These are phyloP conservation scores for Zygoascus biomembranicola DNA, from an alignment of 805 yeast genomes.

Conservation along the genomic window DNA sequence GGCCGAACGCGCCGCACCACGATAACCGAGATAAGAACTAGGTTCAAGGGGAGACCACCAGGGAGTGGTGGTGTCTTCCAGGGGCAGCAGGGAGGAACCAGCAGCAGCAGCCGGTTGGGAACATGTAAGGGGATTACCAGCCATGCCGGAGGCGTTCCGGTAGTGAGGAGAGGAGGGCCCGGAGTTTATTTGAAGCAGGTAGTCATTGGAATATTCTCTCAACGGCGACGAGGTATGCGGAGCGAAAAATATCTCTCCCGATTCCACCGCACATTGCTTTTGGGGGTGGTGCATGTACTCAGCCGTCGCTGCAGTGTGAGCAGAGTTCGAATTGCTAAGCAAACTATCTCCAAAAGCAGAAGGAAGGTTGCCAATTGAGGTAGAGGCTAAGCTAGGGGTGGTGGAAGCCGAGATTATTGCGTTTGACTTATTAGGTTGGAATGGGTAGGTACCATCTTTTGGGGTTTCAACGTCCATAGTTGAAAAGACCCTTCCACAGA, in stretches of 20 bases:
- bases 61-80: too few species aligned
- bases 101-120: too few species aligned
- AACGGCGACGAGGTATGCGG: background rate
- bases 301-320: background rate
- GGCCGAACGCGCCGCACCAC: background rate
- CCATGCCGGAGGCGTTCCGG: too few species aligned
- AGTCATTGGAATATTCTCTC: background rate
- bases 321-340: background rate
- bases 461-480: background rate
- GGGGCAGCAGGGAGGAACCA: too few species aligned
- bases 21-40: background rate
- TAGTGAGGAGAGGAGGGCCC: too few species aligned
- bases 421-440: too few species aligned
- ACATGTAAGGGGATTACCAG: too few species aligned
- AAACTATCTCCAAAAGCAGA: background rate
- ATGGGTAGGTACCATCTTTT: background rate
- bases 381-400: background rate
- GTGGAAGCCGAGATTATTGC: too few species aligned
- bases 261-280: background rate
- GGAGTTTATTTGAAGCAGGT: too few species aligned
- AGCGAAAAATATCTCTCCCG: background rate
- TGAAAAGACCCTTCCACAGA: background rate
- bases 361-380: background rate
- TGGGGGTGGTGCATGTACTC: background rate
- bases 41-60: background rate